These are phyloP conservation scores for Mucor piriformis DNA, from an alignment of 371 early-diverging fungal species.

Conservation along the genomic window DNA sequence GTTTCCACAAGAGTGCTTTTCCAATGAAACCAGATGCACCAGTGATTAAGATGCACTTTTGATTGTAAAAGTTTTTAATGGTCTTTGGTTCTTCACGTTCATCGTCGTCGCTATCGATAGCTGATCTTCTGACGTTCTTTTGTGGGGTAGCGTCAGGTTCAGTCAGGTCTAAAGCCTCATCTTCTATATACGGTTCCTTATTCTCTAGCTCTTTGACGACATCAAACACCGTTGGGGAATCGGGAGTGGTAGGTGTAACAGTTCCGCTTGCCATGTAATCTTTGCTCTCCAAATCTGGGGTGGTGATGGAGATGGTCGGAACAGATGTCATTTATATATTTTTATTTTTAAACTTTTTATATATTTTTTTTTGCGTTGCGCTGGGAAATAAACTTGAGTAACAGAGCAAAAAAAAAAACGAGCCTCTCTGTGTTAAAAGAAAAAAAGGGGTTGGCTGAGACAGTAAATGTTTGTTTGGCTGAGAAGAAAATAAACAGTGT, in stretches of 20 bases:
- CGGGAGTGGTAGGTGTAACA: slow-evolving; percentile 31
- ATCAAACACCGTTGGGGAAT: slow-evolving; percentile 51
- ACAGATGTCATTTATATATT: slow-evolving; percentile 20
- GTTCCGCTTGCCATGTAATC: slow-evolving; percentile 34
- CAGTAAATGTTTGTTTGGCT: too few species aligned
- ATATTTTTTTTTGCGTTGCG: slow-evolving; percentile 1
- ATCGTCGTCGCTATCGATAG: slow-evolving; percentile 15
- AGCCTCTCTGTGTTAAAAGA: too few species aligned
- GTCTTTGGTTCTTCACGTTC: slow-evolving; percentile 8
- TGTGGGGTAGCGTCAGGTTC: not conserved
- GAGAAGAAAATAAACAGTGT: too few species aligned
- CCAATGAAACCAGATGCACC: slow-evolving; percentile 70
- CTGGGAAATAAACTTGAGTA: not conserved
- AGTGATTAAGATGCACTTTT: slow-evolving; percentile 55
- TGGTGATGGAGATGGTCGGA: slow-evolving; percentile 53
- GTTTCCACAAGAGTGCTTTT: slow-evolving; percentile 62
- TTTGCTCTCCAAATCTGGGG: slow-evolving; percentile 46
- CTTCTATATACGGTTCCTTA: slow-evolving; percentile 19
- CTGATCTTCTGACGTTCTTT: not conserved
- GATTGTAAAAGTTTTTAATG: slow-evolving; percentile 34
- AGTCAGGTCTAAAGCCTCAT: slow-evolving; percentile 6
- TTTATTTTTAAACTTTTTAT: not conserved
- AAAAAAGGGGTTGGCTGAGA: too few species aligned
- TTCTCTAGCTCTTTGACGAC: slow-evolving; percentile 46
- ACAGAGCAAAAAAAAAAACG: not conserved